These are phyloP conservation scores for Bipolaris victoriae DNA, from an alignment of 2,329 filamentous ascomycete species.

Conservation along the genomic window DNA sequence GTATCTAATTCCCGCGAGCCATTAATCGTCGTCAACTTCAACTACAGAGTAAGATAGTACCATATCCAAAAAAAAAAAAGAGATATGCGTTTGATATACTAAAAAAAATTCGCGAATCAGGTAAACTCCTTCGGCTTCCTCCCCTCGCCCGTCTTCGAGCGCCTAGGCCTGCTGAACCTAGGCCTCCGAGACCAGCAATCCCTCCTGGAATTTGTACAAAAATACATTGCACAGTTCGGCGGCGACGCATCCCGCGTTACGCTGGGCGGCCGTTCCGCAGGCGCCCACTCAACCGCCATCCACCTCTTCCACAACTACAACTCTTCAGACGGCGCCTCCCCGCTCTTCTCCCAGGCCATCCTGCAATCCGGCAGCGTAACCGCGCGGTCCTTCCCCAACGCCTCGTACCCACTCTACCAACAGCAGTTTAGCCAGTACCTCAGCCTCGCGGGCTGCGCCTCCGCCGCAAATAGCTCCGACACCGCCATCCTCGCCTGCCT, in stretches of 20 bases:
- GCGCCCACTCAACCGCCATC: slow-evolving; percentile 39
- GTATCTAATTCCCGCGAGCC: slow-evolving; percentile 32
- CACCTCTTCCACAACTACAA: slow-evolving; percentile 42
- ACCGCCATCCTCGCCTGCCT: slow-evolving; percentile 48
- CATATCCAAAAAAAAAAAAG: too few relatives aligned
- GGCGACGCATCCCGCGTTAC: slow-evolving; percentile 48
- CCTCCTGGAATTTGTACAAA: slow-evolving; percentile 44
- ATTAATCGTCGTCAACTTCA: slow-evolving; percentile 37
- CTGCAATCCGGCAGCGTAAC: slow-evolving; percentile 38
- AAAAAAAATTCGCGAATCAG: neutral
- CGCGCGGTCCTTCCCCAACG: slow-evolving; percentile 35
- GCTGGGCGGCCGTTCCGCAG: slow-evolving; percentile 48
- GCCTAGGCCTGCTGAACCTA: slow-evolving; percentile 35
- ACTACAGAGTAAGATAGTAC: slow-evolving; percentile 28
- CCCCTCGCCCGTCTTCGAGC: slow-evolving; percentile 33
- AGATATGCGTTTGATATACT: neutral
- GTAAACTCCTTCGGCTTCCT: slow-evolving; percentile 35
- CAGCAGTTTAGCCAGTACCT: slow-evolving; percentile 32
- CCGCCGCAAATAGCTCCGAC: slow-evolving; percentile 33
- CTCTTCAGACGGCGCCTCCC: slow-evolving; percentile 25
- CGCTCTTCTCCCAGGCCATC: slow-evolving; percentile 36
- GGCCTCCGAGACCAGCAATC: slow-evolving; percentile 32
- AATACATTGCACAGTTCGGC: slow-evolving; percentile 50
- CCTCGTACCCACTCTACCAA: slow-evolving; percentile 38
- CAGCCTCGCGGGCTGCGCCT: slow-evolving; percentile 23